Conservation (phyloP, 2,329 filamentous ascomycete genomes). For the Clonostachys chloroleuca region DNA sequence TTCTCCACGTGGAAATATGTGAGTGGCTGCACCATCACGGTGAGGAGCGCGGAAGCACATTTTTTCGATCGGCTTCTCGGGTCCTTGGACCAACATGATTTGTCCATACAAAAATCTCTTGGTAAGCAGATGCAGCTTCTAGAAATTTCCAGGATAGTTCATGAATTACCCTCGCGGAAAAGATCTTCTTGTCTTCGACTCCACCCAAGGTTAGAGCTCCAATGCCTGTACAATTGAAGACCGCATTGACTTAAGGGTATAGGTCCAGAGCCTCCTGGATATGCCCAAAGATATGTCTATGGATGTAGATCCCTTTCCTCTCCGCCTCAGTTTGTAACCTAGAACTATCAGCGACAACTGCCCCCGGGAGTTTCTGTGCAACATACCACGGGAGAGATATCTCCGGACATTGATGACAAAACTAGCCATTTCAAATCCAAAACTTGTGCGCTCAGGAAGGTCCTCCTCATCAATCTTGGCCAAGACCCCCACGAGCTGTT, state of each 20-base stretch:
- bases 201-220: conserved; percentile 67
- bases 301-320: conserved; percentile 58
- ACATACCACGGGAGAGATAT: conserved; percentile 69
- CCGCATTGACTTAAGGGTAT: conserved; percentile 46
- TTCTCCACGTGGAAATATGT: conserved; percentile 35
- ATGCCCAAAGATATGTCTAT: conserved; percentile 57
- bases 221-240: conserved; percentile 78
- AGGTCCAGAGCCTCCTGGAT: conserved; percentile 54
- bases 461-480: conserved; percentile 15
- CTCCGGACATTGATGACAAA: conserved; percentile 63
- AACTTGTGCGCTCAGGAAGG: conserved; percentile 23
- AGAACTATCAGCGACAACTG: neutral
- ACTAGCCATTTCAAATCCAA: conserved; percentile 25
- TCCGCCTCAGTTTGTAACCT: conserved; percentile 66
- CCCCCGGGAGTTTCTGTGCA: neutral
- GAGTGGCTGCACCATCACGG: conserved; percentile 32
- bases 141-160: neutral
- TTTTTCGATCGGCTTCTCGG: conserved; percentile 23
- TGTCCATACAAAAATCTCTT: conserved; percentile 12
- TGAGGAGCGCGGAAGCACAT: conserved; percentile 36
- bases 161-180: conserved; percentile 57
- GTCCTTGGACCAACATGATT: conserved; percentile 27
- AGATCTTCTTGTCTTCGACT: conserved; percentile 65
- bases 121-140: neutral
- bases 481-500: conserved; percentile 28